phyloP scores from a whole-genome alignment of 2,329 filamentous ascomycete genomes.

The Zasmidium angulare region DNA sequence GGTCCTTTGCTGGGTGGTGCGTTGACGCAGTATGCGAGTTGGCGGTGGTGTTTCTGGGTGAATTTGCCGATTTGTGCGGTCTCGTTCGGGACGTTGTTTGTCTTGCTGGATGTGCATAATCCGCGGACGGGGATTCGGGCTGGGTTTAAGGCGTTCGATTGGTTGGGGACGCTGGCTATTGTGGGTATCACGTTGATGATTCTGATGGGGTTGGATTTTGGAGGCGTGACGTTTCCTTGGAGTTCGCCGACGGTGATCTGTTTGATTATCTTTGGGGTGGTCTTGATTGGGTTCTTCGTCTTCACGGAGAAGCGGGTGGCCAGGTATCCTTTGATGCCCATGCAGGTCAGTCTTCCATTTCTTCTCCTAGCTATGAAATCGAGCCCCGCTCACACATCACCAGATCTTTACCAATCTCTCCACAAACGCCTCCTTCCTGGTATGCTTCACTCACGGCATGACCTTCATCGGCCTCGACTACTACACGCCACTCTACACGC shows the following conservation, averaged over 20 bases:
- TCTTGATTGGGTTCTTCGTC: conserved; percentile 55
- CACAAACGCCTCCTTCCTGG: conserved; percentile 57
- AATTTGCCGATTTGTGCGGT: conserved; percentile 54
- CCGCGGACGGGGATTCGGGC: conserved; percentile 50
- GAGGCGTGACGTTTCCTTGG: conserved; percentile 55
- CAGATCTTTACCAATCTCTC: conserved; percentile 57
- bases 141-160: conserved; percentile 55
- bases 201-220: conserved; percentile 55
- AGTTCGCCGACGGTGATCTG: conserved; percentile 55
- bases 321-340: conserved; percentile 66
- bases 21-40: conserved; percentile 47
- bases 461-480: conserved; percentile 66
- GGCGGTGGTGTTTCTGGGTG: conserved; percentile 57
- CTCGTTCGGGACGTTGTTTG: conserved; percentile 50
- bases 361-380: background rate
- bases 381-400: background rate
- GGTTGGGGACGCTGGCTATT: conserved; percentile 55
- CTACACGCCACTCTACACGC: conserved; percentile 73
- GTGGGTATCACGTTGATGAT: conserved; percentile 53
- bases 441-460: conserved; percentile 51
- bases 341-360: conserved; percentile 39
- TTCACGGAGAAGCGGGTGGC: conserved; percentile 64
- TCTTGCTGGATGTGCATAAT: conserved; percentile 58
- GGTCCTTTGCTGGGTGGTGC: conserved; percentile 56
- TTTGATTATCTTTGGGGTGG: conserved; percentile 52